These are phyloP conservation scores for Ophiostoma novo-ulmi DNA, from an alignment of 2,329 filamentous ascomycete species.

Conservation along the genomic window DNA sequence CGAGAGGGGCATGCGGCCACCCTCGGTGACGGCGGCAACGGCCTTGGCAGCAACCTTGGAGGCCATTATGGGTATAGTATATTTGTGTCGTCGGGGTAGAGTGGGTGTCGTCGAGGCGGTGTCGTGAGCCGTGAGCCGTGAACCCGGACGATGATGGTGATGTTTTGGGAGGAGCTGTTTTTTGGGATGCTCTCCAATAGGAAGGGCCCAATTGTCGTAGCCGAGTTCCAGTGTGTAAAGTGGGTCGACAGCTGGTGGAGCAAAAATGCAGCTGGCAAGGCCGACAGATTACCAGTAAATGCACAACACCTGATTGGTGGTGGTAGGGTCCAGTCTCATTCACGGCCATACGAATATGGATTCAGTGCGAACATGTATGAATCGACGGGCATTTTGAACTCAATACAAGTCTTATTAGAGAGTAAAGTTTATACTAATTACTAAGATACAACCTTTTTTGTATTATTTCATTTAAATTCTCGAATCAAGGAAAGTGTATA, in stretches of 20 bases:
- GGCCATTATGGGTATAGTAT: slow-evolving; percentile 45
- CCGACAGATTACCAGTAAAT: neutral
- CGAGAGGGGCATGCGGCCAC: slow-evolving; percentile 44
- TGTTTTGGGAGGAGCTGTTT: slow-evolving; percentile 16
- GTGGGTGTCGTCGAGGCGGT: neutral
- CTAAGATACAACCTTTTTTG: too few species aligned
- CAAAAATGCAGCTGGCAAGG: neutral
- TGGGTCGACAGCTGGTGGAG: slow-evolving; percentile 22
- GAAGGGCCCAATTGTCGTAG: slow-evolving; percentile 4
- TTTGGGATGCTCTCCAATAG: slow-evolving; percentile 16
- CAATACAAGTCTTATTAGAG: too few species aligned
- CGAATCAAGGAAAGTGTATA: too few species aligned
- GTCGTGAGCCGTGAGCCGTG: neutral
- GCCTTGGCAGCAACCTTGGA: slow-evolving; percentile 53
- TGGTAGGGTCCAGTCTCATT: neutral
- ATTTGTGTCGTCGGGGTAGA: neutral
- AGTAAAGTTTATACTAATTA: too few species aligned
- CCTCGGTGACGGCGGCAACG: slow-evolving; percentile 44
- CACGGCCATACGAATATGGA: neutral
- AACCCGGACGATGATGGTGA: slow-evolving; percentile 5
- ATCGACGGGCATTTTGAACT: too few species aligned
- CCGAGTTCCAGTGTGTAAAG: neutral
- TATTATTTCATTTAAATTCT: too few species aligned
- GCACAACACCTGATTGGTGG: neutral
- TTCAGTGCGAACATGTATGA: too few species aligned